Base-by-base conservation (phyloP, 208 protist species). In the Acanthamoeba castellanii region DNA sequence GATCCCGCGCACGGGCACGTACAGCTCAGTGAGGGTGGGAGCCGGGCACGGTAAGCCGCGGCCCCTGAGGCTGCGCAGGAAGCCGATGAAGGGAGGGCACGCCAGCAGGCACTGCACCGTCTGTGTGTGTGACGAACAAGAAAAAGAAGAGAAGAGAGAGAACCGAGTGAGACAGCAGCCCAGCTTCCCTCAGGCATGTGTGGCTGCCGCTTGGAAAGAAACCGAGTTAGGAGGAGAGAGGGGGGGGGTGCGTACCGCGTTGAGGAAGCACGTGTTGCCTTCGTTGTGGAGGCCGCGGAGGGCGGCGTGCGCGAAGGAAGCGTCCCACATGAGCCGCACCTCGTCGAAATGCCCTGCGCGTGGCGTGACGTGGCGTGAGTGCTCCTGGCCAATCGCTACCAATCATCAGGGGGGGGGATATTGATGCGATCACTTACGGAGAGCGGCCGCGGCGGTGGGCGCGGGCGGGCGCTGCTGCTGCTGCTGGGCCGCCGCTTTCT, bases 241-340 rank as follows among this genome's bases (percentile, higher is more conserved):
- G 42, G 34, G n/a, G n/a, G n/a, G n/a, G n/a, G n/a, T n/a, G 68
- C 30, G 82, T 34, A 89, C 82, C 20, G 82, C 45, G 82, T 89
- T 89, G 45, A 89, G 82, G 32, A 66, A 89, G 82, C 82, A 89
- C 18, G 82, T 89, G 82, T 89, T 89, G 37, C 82, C 82, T 16
- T 68, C 52, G 82, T 89, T 89, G 42, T 66, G 82, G 8, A 89
- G 82, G 16, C 82, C 82, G n/a, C 52, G 82, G 14, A 82, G 72
- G 25, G 72, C 72, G 8, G 72, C 72, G 42, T 45, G 30, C 9
- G 30, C 42, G 18, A 42, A 82, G 72, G 72, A 82, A 45, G 45
- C 72, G 5, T 82, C 72, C 72, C 72, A 82, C 72, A 82, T 11
- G 72, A 82, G 34, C 14, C 32, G 11, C 27, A 82, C 72, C 42